Conservation (phyloP, 345 rosid species). For the Syzygium oleosum region DNA sequence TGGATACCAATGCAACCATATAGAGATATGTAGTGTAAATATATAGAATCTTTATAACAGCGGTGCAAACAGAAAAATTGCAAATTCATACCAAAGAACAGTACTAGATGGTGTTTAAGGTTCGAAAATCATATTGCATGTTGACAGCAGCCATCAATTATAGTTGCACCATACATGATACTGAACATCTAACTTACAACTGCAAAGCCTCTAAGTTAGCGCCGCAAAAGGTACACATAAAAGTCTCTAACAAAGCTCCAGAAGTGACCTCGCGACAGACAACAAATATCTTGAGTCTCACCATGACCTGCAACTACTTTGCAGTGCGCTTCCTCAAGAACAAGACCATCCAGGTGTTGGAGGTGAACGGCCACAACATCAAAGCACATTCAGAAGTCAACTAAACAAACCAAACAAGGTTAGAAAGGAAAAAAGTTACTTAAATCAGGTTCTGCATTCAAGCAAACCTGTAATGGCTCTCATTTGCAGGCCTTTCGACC, state of each 20-base stretch:
- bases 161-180: background rate
- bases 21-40: background rate
- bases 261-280: background rate
- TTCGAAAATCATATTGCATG: background rate
- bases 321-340: background rate
- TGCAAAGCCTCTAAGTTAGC: background rate
- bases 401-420: background rate
- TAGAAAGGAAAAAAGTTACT: background rate
- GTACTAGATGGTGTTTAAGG: background rate
- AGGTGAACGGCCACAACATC: constrained; percentile 23
- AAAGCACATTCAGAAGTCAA: background rate
- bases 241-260: background rate
- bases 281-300: background rate
- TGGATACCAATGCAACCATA: background rate
- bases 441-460: background rate
- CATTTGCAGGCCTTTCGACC: constrained; percentile 51
- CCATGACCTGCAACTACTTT: background rate
- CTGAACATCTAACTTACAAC: background rate
- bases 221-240: background rate
- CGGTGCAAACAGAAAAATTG: background rate
- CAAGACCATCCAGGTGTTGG: constrained; percentile 25
- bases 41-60: background rate
- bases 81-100: background rate
- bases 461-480: constrained; percentile 32
- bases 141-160: background rate